phyloP scores from a whole-genome alignment of 371 early-diverging fungal genomes.

The Circinella umbellata region DNA sequence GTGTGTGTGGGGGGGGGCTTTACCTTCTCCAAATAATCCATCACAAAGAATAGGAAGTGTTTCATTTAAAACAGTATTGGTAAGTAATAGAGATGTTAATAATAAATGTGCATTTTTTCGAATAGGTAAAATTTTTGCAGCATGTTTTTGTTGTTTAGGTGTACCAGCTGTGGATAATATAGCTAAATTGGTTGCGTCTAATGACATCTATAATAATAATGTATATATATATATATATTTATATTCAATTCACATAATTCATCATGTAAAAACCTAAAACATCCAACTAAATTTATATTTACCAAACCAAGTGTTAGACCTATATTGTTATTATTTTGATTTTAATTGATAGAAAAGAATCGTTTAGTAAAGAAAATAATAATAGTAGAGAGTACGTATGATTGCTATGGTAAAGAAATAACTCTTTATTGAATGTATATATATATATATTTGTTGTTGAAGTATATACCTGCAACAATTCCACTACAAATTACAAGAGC shows the following conservation, averaged over 20 bases:
- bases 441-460: too few relatives aligned
- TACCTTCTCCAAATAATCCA: conserved; percentile 56
- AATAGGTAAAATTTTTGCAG: conserved; percentile 67
- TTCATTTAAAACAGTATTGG: conserved; percentile 85
- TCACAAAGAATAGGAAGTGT: conserved; percentile 84
- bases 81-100: conserved; percentile 75
- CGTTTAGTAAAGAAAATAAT: neutral
- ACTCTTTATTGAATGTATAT: too few relatives aligned
- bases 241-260: too few relatives aligned
- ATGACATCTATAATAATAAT: conserved; percentile 62
- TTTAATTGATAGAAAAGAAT: too few relatives aligned
- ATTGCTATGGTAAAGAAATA: too few relatives aligned
- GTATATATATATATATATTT: too few relatives aligned
- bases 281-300: neutral
- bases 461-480: conserved; percentile 71
- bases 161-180: conserved; percentile 71
- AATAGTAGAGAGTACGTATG: neutral
- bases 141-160: conserved; percentile 60
- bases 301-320: conserved; percentile 50
- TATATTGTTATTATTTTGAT: conserved; percentile 9
- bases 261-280: too few relatives aligned
- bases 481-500: conserved; percentile 77
- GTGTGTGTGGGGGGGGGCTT: too few relatives aligned
- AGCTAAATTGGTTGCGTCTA: conserved; percentile 62
- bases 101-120: conserved; percentile 75